Evolutionary conservation across 306 rosid genomes (phyloP).

Genomic region (Begonia masoniana): DNA sequence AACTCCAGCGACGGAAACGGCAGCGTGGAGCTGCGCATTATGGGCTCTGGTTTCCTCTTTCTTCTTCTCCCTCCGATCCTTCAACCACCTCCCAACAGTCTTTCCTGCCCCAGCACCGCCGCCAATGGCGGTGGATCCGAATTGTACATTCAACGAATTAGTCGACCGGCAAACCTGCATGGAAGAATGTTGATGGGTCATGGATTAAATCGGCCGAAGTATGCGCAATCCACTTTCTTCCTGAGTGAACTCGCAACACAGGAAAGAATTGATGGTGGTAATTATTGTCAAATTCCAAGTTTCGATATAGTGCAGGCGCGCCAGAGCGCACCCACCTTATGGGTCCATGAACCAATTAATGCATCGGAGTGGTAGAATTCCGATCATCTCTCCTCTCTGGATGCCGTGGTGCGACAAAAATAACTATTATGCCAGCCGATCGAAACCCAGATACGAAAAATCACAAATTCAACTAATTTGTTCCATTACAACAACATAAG

Average conservation of each 20-base stretch:
- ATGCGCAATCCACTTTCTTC: neutral
- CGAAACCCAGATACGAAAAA: no score
- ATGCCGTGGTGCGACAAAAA: slow-evolving; percentile 2
- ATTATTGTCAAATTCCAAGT: neutral
- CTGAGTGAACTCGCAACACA: neutral
- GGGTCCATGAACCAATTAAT: slow-evolving; percentile 22
- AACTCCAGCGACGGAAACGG: slow-evolving; percentile 85
- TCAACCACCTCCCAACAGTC: slow-evolving; percentile 92
- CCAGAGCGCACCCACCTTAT: neutral
- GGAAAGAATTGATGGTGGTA: neutral
- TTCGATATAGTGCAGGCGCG: neutral
- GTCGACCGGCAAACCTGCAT: slow-evolving; percentile 47
- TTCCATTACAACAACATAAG: no score
- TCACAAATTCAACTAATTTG: no score
- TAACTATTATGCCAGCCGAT: no score
- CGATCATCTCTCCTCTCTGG: slow-evolving; percentile 1
- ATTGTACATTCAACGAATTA: slow-evolving; percentile 27
- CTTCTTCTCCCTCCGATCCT: slow-evolving; percentile 88
- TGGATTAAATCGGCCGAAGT: neutral
- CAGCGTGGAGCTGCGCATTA: slow-evolving; percentile 88
- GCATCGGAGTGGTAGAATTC: slow-evolving; percentile 3
- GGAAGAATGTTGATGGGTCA: slow-evolving; percentile 10
- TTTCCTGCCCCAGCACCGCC: slow-evolving; percentile 27
- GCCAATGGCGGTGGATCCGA: slow-evolving; percentile 19
- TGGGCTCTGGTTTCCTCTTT: slow-evolving; percentile 85